Evolutionary conservation across 495 filamentous ascomycete species (phyloP).

Genomic region (Chaetomium cochliodes): DNA sequence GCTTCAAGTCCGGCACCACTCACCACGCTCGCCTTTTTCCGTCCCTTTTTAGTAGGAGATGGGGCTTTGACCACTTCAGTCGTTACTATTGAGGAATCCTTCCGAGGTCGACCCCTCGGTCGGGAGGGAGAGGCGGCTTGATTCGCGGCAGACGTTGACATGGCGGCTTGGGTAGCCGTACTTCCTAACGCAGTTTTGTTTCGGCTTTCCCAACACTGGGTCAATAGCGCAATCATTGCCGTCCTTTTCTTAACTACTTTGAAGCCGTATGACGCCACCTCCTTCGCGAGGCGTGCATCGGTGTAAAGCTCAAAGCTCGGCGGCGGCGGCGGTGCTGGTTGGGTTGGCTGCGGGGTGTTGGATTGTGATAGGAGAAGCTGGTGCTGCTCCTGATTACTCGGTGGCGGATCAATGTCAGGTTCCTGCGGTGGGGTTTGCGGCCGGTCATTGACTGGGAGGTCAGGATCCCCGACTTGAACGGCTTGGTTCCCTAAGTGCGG

Average conservation of each 20-base stretch:
- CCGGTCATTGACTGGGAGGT: background rate
- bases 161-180: conserved; percentile 6
- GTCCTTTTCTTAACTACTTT: conserved; percentile 69
- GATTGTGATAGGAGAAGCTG: conserved; percentile 28
- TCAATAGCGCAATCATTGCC: conserved; percentile 68
- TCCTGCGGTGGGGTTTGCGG: conserved; percentile 5
- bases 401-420: conserved; percentile 33
- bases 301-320: conserved; percentile 66
- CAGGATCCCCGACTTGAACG: background rate
- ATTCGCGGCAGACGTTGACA: conserved; percentile 30
- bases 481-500: background rate
- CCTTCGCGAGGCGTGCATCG: conserved; percentile 60
- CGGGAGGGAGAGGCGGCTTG: conserved; percentile 32
- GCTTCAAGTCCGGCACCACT: background rate
- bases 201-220: conserved; percentile 69
- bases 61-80: conserved; percentile 11
- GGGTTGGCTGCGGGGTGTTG: conserved; percentile 10
- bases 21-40: background rate
- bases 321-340: conserved; percentile 23
- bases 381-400: conserved; percentile 37
- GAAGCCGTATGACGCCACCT: conserved; percentile 66
- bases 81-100: conserved; percentile 27
- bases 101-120: conserved; percentile 49
- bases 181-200: conserved; percentile 19
- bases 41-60: background rate